Conservation (phyloP, 2,329 filamentous ascomycete species). For the Verticillium zaregamsianum region DNA sequence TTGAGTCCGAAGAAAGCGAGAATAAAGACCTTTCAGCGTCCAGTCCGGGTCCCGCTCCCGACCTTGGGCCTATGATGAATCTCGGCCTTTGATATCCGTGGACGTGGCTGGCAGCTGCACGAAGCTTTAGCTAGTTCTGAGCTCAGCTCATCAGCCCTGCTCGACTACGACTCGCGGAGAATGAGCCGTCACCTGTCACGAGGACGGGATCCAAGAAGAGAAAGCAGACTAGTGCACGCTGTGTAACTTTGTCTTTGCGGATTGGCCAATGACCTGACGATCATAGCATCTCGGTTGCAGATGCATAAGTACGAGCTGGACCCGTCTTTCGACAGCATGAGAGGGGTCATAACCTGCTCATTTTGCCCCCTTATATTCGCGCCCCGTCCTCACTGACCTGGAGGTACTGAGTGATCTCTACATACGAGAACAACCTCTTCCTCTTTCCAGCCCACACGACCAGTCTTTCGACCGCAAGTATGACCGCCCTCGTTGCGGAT, state of each 20-base stretch:
- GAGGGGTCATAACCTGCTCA: not conserved
- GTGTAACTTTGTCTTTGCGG: not conserved
- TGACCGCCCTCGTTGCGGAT: constrained; percentile 32
- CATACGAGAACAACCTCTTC: too few species aligned
- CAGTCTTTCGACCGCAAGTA: constrained; percentile 10
- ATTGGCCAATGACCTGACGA: not conserved
- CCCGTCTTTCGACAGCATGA: not conserved
- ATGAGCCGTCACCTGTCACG: not conserved
- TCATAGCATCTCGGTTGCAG: not conserved
- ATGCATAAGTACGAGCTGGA: not conserved
- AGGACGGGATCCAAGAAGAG: not conserved
- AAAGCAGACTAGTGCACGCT: not conserved
- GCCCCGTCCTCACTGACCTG: too few species aligned
- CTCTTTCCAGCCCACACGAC: not conserved
- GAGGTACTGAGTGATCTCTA: too few species aligned
- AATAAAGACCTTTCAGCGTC: not conserved
- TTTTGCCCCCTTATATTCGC: too few species aligned
- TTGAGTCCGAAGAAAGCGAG: not conserved
- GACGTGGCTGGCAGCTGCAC: not conserved
- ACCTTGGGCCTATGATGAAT: not conserved
- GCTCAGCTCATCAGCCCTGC: not conserved
- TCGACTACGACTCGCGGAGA: not conserved
- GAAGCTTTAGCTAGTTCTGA: not conserved
- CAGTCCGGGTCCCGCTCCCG: not conserved
- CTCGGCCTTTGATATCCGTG: not conserved